Base-by-base conservation (phyloP, 768 basidiomycete species). In the Tulasnella sp. region DNA sequence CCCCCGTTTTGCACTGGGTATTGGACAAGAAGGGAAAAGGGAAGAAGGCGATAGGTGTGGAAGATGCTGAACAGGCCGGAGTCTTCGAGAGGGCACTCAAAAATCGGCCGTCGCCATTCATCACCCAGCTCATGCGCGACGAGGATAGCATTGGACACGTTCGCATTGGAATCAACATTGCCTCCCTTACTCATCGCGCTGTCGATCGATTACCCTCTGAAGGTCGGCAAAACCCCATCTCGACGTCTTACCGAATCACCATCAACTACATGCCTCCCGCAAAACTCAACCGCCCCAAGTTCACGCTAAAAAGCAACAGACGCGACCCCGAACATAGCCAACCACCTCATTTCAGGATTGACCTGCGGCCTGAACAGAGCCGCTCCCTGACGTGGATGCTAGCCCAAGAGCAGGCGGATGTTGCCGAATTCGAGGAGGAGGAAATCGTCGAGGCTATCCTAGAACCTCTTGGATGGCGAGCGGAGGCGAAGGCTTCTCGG, bases 331-430 rank as follows among this genome's bases (percentile, higher is more conserved):
- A 83, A 63, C 83, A 86, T 62, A 64, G 63, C 1, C 89, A 93
- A 63, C 92, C 92, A 0, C 83, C 84, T 1, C 78, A 78, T 63
- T 96, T 94, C 74, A 77, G 75, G 64, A 72, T 83, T 9, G 70
- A 75, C 15, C 76, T 97, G 27, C 80, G 93, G 37, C 77, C 73
- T 29, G 93, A 97, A 64, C 93, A 97, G 65, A 73, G 88, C 19
- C 86, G 92, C 27, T 96, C 92, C 2, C 71, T 96, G 52, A 79
- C 79, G 50, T 97, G 93, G 93, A 96, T 96, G 93, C 69, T 94
- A 42, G 67, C 73, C 42, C 87, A 87, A 64, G 93, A 97, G 68
- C 71, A 77, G 1, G 56, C 63, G 1, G 71, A 79, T 32, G 79
- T 80, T 0, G 68, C 76, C 8, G 83, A 87, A 1, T 97, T 94